Percentiles rank a stretch among this genome's conserved stretches.
phyloP scores from a whole-genome alignment of 73 alveolate species.

The Paramecium biaurelia region DNA sequence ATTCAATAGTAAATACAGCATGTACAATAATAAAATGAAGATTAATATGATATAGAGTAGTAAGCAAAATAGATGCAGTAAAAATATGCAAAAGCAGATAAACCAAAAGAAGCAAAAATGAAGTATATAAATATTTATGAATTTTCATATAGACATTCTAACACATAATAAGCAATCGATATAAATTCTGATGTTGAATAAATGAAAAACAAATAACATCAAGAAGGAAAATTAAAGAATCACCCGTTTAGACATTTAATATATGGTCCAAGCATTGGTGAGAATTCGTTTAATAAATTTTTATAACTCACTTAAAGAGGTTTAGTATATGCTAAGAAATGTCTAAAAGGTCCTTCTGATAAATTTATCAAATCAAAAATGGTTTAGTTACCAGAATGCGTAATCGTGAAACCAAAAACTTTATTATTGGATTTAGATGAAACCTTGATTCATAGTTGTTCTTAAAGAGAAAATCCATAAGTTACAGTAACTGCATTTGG shows the following conservation, averaged over 20 bases:
- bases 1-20: neutral
- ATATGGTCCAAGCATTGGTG: slow-evolving; percentile 45
- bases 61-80: neutral
- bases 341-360: slow-evolving; percentile 64
- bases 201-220: neutral
- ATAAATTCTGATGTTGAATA: slow-evolving; percentile 40
- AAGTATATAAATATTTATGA: neutral
- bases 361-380: slow-evolving; percentile 53
- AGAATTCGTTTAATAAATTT: slow-evolving; percentile 46
- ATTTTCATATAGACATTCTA: neutral
- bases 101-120: neutral
- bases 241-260: slow-evolving; percentile 57
- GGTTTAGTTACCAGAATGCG: slow-evolving; percentile 49
- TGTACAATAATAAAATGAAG: neutral
- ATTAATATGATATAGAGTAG: slow-evolving; percentile 23
- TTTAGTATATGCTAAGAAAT: slow-evolving; percentile 60
- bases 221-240: slow-evolving; percentile 37
- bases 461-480: slow-evolving; percentile 55
- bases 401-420: slow-evolving; percentile 42
- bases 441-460: slow-evolving; percentile 59
- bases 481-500: slow-evolving; percentile 37
- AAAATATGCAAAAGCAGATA: slow-evolving; percentile 8
- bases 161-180: neutral
- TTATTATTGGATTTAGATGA: slow-evolving; percentile 61
- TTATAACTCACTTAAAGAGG: slow-evolving; percentile 59